phyloP scores from a whole-genome alignment of 2,329 filamentous ascomycete genomes.

The Arthrinium phaeospermum region DNA sequence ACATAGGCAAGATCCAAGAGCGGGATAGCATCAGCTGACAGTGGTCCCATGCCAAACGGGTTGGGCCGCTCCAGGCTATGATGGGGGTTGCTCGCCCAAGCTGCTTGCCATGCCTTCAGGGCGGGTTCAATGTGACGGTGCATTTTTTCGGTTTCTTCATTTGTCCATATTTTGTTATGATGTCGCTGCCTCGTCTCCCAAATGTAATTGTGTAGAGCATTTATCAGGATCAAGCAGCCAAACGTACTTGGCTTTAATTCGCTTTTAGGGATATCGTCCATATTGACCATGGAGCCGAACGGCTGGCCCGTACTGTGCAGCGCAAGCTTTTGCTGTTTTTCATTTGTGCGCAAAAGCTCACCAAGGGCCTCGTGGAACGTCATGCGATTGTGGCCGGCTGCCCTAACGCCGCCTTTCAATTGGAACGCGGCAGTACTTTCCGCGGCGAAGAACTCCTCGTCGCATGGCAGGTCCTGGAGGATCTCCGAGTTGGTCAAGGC shows the following conservation, averaged over 20 bases:
- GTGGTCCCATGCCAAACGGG: conserved; percentile 78
- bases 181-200: conserved; percentile 96
- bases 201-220: conserved; percentile 95
- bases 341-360: conserved; percentile 78
- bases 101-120: conserved; percentile 90
- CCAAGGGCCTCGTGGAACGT: conserved; percentile 85
- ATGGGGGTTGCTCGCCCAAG: conserved; percentile 85
- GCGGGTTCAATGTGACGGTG: conserved; percentile 94
- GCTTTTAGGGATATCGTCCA: conserved; percentile 59
- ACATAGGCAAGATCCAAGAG: conserved; percentile 92
- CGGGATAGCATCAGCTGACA: conserved; percentile 90
- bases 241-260: conserved; percentile 86
- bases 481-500: conserved; percentile 95
- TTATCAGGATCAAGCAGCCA: conserved; percentile 89
- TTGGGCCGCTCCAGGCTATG: conserved; percentile 87
- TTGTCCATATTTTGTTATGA: conserved; percentile 86
- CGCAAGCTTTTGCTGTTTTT: conserved; percentile 62
- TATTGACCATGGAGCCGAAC: conserved; percentile 52
- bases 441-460: conserved; percentile 88
- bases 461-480: conserved; percentile 84
- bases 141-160: conserved; percentile 93
- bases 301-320: conserved; percentile 47
- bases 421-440: conserved; percentile 84
- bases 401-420: conserved; percentile 73
- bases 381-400: conserved; percentile 71